Conservation (phyloP, 2,329 filamentous ascomycete species). For the Beauveria scarabaeidicola region DNA sequence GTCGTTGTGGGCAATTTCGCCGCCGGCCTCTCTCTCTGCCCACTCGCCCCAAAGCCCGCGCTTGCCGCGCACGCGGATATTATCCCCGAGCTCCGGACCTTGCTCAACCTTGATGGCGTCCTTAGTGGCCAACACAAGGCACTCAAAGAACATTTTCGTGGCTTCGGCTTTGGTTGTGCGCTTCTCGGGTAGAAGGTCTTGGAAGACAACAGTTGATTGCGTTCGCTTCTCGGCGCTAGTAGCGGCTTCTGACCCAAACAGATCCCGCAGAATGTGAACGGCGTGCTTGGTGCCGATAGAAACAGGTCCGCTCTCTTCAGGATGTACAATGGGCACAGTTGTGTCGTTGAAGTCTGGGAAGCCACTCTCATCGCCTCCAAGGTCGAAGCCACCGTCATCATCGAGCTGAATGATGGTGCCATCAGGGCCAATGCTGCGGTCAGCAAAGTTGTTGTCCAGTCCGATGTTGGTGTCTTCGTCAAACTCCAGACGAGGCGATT, state of each 20-base stretch:
- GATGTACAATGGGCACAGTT: conserved; percentile 64
- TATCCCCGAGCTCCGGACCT: conserved; percentile 62
- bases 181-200: conserved; percentile 77
- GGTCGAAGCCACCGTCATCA: conserved; percentile 31
- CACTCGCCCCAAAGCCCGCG: conserved; percentile 93
- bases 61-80: conserved; percentile 81
- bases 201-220: conserved; percentile 74
- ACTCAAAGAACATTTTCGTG: conserved; percentile 99
- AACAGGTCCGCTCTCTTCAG: conserved; percentile 75
- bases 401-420: conserved; percentile 42
- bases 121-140: conserved; percentile 91
- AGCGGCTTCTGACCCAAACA: conserved; percentile 68
- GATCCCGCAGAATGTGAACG: conserved; percentile 84
- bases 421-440: conserved; percentile 47
- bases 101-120: conserved; percentile 97
- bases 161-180: conserved; percentile 80
- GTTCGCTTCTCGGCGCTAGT: conserved; percentile 63
- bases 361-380: conserved; percentile 50
- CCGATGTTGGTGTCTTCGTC: conserved; percentile 55
- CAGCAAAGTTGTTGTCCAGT: conserved; percentile 40
- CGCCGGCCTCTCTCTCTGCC: conserved; percentile 70
- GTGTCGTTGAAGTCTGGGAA: conserved; percentile 62
- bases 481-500: conserved; percentile 61
- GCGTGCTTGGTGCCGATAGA: conserved; percentile 91
- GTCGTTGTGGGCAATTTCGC: conserved; percentile 48